Base-by-base conservation (phyloP, 2,329 filamentous ascomycete genomes). In the Monosporascus cannonballus region DNA sequence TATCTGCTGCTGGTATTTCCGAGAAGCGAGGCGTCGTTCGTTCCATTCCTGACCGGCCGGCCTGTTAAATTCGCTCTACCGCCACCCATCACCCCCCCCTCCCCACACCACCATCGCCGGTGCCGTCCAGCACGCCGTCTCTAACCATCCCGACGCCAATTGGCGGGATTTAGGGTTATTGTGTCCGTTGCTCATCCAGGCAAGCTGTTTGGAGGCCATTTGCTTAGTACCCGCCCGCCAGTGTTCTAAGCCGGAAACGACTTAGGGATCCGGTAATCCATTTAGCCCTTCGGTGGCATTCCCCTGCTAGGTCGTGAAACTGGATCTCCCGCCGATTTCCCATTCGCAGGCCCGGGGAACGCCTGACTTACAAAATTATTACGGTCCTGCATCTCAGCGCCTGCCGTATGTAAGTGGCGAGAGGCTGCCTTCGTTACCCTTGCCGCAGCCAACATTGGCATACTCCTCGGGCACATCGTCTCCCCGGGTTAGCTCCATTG, bases 291-390 rank as follows among this genome's bases (percentile, higher is more conserved):
- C 54, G 50, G 51, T 55, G 60, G 62, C 67, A 65, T 65, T 34
- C 63, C 53, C 56, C 59, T 56, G 62, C 69, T 76, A 83, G 75
- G 87, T 84, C 89, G 89, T 83, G 86, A 94, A 92, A 80, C 90
- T 95, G 90, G 90, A 92, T 89, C 85, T 92, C 73, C 88, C 89
- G 76, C 89, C 89, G 76, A 87, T 91, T 69, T 87, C 87, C 69
- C 85, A 89, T 78, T 83, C 89, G 77, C 86, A 89, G 75, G 83
- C 85, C 81, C 86, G 88, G 83, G 86, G 86, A 77, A 79, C 80
- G 69, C 79, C 81, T 73, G 86, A 92, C 74, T 78, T 80, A 65
- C 71, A 73, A 59, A 68, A 78, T 71, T 90, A 84, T 74, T 88
- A 86, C 74, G 85, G 84, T 73, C 76, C 79, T 68, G 80, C 86